Evolutionary conservation across 495 filamentous ascomycete genomes (phyloP), one percentile per base, ranked within the genome.

Genomic region (Hypomontagnella submonticulosa): DNA sequence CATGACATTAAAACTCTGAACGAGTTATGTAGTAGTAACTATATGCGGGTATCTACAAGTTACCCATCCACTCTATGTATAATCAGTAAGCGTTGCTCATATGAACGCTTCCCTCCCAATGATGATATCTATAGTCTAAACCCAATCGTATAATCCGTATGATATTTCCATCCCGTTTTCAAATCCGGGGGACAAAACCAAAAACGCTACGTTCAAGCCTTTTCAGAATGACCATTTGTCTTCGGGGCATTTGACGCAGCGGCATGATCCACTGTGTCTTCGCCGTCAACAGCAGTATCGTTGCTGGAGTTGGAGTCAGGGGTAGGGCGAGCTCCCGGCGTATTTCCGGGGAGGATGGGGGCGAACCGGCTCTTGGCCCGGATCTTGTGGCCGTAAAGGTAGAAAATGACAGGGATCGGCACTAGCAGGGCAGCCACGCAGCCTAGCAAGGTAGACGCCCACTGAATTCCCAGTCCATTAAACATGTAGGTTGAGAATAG

Each of bases 401-500:
- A 85, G 75, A 93, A 89, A 60, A 85, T 60, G 44, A 93, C 71
- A 30, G 92, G 92, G 57, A 95, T 91, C 0, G 91, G 92, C 11
- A 93, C 85, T 30, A 95, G 79, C 0, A 79, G 61, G 10, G 81
- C 80, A 12, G 89, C 90, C 10, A 96, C 80, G 64, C 84, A 90
- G 12, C 92, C 92, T 6, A 96, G 83, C 19, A 96, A 75, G 0
- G 91, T 93, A 13, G 85, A 79, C 0, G 91, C 89, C 86, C 88
- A 94, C 58, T 94, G 77, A 44, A 96, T 88, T 37, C 89, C 88
- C 74, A 96, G 82, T 34, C 81, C 85, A 3, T 87, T 75, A 73
- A 92, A 94, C 90, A 96, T 92, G 65, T 94, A 89, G 9, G 78
- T 85, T 0, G 87, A 82, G 72, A 97, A 97, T 2, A 97, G 81